phyloP scores from a whole-genome alignment of 768 basidiomycete genomes.

The Leccinum incarnatum region DNA sequence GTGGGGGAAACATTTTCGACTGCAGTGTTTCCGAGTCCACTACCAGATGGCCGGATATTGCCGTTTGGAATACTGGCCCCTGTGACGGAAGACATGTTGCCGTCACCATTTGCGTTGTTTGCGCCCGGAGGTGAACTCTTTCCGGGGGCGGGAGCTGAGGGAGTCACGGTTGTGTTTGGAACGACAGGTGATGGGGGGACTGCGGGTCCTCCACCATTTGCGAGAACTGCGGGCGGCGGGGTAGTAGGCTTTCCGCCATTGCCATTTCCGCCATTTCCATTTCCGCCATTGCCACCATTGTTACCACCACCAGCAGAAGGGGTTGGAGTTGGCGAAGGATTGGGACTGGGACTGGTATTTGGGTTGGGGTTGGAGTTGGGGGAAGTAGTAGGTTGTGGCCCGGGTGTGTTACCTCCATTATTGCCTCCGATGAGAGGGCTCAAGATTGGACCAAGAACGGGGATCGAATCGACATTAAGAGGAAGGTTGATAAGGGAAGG shows the following conservation, averaged over 20 bases:
- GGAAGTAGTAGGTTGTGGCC: slow-evolving; percentile 2
- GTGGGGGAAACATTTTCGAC: background rate
- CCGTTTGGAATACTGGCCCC: background rate
- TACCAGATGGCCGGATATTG: background rate
- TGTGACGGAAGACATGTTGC: background rate
- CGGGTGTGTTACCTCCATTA: background rate
- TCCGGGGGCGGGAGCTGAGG: background rate
- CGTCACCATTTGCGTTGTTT: background rate
- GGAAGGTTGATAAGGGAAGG: slow-evolving; percentile 40
- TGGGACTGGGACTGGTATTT: background rate
- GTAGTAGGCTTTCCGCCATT: background rate
- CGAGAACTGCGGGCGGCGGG: background rate
- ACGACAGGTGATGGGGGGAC: background rate
- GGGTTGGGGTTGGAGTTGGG: background rate
- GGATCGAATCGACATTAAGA: slow-evolving; percentile 31
- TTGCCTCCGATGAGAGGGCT: slow-evolving; percentile 33
- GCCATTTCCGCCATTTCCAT: background rate
- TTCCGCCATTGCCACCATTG: background rate
- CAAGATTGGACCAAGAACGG: slow-evolving; percentile 39
- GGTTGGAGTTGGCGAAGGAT: background rate
- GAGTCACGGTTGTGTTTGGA: background rate
- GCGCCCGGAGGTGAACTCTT: background rate
- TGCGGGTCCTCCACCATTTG: slow-evolving; percentile 1
- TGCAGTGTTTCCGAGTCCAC: background rate
- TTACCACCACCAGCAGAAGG: background rate